phyloP scores from a whole-genome alignment of 108 stramenopile species.

The Stephanodiscus triporus region DNA sequence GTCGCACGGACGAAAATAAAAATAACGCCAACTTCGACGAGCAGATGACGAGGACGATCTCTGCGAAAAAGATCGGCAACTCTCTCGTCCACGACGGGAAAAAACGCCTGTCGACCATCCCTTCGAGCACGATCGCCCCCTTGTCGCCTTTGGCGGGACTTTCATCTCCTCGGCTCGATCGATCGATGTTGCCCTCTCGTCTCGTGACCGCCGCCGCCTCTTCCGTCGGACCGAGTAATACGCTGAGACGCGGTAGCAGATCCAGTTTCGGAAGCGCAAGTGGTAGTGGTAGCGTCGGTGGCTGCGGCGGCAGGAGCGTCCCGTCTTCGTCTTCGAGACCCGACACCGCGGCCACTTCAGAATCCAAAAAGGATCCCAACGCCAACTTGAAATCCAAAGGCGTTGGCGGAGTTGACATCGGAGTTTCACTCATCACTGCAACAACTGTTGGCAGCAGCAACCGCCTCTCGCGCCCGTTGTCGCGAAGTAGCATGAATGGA shows the following conservation, averaged over 20 bases:
- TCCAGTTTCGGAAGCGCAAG: background rate
- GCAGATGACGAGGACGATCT: constrained; percentile 3
- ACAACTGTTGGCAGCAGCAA: background rate
- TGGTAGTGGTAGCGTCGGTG: background rate
- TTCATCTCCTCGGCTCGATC: constrained; percentile 36
- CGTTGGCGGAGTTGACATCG: background rate
- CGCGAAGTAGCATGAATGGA: constrained; percentile 27
- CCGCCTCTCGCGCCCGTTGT: constrained; percentile 19
- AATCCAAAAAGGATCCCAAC: background rate
- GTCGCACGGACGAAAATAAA: constrained; percentile 12
- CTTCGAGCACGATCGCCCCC: constrained; percentile 55
- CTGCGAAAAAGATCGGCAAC: constrained; percentile 22
- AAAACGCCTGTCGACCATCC: constrained; percentile 65
- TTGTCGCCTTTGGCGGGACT: constrained; percentile 58
- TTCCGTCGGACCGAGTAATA: constrained; percentile 1
- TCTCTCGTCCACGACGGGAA: constrained; percentile 54
- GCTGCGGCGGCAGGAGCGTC: background rate
- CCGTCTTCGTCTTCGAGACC: constrained; percentile 14
- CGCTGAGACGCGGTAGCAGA: constrained; percentile 9
- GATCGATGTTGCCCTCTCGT: constrained; percentile 4
- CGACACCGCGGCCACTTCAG: constrained; percentile 18
- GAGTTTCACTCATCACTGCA: background rate
- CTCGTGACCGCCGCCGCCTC: background rate
- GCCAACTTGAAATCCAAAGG: background rate
- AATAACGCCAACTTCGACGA: background rate